phyloP scores from a whole-genome alignment of 2,329 filamentous ascomycete species.

The Pestalotiopsis sp. region DNA sequence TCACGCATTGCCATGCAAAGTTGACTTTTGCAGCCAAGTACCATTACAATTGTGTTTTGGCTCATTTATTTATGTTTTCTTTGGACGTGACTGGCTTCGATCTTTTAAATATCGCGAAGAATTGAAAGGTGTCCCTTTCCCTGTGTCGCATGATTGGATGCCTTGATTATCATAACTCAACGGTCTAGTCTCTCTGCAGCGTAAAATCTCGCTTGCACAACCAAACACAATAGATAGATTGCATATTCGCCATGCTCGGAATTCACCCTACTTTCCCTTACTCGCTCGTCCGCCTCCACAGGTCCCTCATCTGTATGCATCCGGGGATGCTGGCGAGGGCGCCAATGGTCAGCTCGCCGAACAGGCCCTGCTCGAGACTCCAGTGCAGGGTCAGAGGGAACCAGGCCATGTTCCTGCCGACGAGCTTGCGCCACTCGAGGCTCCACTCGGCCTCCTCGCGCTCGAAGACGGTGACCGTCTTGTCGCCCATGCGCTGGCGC shows the following conservation, averaged over 20 bases:
- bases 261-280: constrained; percentile 10
- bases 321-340: constrained; percentile 50
- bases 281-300: constrained; percentile 32
- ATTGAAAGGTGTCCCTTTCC: no score
- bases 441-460: constrained; percentile 40
- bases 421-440: constrained; percentile 61
- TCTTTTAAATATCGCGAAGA: no score
- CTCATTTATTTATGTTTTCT: neutral
- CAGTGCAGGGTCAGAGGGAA: constrained; percentile 83
- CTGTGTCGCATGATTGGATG: no score
- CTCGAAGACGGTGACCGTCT: constrained; percentile 32
- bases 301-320: constrained; percentile 29
- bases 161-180: no score
- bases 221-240: no score
- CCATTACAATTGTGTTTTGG: neutral
- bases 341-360: constrained; percentile 60
- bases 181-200: no score
- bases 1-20: neutral
- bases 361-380: constrained; percentile 66
- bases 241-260: no score
- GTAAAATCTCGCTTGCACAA: no score
- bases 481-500: constrained; percentile 42
- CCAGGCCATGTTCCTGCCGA: constrained; percentile 73
- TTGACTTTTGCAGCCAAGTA: neutral
- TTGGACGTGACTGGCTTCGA: neutral